Evolutionary conservation across 495 filamentous ascomycete genomes (phyloP), one percentile per base, ranked within the genome.

Genomic region (Neurospora discreta): DNA sequence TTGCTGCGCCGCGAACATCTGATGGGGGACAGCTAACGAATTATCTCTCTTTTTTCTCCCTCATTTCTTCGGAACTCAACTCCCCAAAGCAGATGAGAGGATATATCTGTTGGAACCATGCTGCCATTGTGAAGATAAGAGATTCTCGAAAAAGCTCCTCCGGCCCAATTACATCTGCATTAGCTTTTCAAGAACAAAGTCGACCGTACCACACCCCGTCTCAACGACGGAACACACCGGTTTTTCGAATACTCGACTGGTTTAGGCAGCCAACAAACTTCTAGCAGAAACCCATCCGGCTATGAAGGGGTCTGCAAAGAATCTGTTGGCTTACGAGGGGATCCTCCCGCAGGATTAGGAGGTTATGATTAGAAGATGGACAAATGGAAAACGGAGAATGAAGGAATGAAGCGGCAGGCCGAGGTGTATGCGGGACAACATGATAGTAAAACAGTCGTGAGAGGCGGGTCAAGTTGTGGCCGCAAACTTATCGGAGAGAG

Each of bases 401-500:
- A 73, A 77, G 73, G 82, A 83, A 76, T 78, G 75, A 75, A 74
- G 78, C 80, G 83, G 79, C 79, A 76, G 80, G 82, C 81, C 83
- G 83, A 84, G 83, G 81, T 83, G 79, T 80, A 78, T 77, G 76
- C 26, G 52, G 52, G 83, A 78, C 79, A 80, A 84, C 83, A 83
- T 85, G 78, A 82, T 74, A 79, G 77, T 80, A 77, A 78, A 78
- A 80, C 80, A 77, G 80, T 83, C 83, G 80, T 85, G 82, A 73
- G 75, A 73, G 65, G 70, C 69, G 68, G 69, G 67, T 72, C 38
- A 46, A 39, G 74, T 72, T 44, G 72, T 75, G 67, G 68, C 74
- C 68, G 71, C 72, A 65, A 71, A 79, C 77, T 86, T 94, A 96
- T 84, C 95, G 94, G 76, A 99, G 90, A 68, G 95, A 99, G 87